A percentile compares a stretch with the other conserved stretches of the same genome.
phyloP scores from a whole-genome alignment of 2,329 filamentous ascomycete genomes.

The Monilinia fructigena region DNA sequence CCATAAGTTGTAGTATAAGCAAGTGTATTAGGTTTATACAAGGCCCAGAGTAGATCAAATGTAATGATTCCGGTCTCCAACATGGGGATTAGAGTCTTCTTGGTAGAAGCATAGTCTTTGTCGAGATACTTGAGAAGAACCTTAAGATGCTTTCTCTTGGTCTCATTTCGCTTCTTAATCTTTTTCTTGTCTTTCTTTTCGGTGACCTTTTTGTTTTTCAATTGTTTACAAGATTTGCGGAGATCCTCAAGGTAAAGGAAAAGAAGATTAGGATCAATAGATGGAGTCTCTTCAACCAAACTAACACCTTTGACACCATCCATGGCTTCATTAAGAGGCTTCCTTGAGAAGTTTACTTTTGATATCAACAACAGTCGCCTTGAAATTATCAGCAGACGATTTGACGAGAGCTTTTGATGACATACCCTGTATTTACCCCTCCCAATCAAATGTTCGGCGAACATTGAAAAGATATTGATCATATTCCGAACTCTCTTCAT shows the following conservation, averaged over 20 bases:
- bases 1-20: constrained; percentile 77
- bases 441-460: constrained; percentile 77
- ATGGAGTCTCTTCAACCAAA: constrained; percentile 75
- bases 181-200: constrained; percentile 60
- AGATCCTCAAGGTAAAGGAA: constrained; percentile 77
- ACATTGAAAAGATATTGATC: constrained; percentile 83
- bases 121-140: constrained; percentile 75
- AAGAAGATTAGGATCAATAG: constrained; percentile 67
- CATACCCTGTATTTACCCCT: constrained; percentile 69
- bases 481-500: constrained; percentile 64
- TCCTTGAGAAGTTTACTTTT: constrained; percentile 78
- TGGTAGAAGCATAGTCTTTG: constrained; percentile 73
- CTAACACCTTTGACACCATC: constrained; percentile 76
- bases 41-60: constrained; percentile 82
- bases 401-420: constrained; percentile 5
- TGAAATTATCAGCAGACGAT: constrained; percentile 25
- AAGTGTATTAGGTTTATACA: constrained; percentile 84
- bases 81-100: constrained; percentile 79
- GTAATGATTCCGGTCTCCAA: constrained; percentile 81
- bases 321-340: constrained; percentile 67
- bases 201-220: constrained; percentile 57
- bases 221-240: constrained; percentile 58
- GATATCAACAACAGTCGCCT: constrained; percentile 71
- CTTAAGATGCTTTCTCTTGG: constrained; percentile 65
- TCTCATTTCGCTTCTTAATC: constrained; percentile 54